Conservation (phyloP, 2,329 filamentous ascomycete genomes). For the Fusarium humuli region DNA sequence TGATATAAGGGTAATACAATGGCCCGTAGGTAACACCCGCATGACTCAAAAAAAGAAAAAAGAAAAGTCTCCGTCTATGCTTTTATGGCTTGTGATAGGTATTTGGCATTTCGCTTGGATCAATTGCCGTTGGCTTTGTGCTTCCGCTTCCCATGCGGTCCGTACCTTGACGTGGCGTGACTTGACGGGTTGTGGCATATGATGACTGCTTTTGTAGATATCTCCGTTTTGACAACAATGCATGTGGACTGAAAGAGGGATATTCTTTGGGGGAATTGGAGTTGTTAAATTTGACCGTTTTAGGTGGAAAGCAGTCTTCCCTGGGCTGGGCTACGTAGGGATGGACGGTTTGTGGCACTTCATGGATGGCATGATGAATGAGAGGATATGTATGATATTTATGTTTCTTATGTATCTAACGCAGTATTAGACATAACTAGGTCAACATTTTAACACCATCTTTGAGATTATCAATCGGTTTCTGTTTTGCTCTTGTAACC, state of each 20-base stretch:
- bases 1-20: not conserved
- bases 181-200: slow-evolving; percentile 16
- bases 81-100: not conserved
- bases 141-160: slow-evolving; percentile 17
- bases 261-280: not conserved
- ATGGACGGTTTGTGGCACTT: not conserved
- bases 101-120: slow-evolving; percentile 15
- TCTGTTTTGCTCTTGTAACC: not conserved
- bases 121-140: slow-evolving; percentile 28
- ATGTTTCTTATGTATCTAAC: not conserved
- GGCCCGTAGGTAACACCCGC: slow-evolving; percentile 11
- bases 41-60: slow-evolving; percentile 5
- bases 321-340: not conserved
- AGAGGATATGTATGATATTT: not conserved
- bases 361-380: not conserved
- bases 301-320: not conserved
- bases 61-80: slow-evolving; percentile 22
- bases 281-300: not conserved
- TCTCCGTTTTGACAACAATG: not conserved
- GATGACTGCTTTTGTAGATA: slow-evolving; percentile 8
- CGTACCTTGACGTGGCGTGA: slow-evolving; percentile 13
- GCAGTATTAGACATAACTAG: too few species aligned
- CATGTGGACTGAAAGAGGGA: not conserved
- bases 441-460: fast-evolving
- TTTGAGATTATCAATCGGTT: not conserved